phyloP scores from a whole-genome alignment of 2,329 filamentous ascomycete genomes.

The Dothidotthia symphoricarpi region DNA sequence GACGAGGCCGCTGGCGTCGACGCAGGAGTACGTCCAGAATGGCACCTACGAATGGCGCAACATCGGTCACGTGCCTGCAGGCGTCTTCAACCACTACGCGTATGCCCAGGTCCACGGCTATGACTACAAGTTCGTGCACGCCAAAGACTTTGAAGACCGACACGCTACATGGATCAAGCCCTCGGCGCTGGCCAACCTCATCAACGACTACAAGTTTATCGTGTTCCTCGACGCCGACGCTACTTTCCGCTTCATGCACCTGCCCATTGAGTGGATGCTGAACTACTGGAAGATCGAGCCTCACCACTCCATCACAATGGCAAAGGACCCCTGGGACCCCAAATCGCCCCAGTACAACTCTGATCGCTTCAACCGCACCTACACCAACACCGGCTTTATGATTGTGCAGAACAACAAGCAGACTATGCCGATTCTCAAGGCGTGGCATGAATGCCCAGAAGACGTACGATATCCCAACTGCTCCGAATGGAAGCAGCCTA shows the following conservation, averaged over 20 bases:
- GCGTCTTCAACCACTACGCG: constrained; percentile 41
- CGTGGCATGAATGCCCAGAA: constrained; percentile 48
- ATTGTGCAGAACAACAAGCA: constrained; percentile 53
- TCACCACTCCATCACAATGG: constrained; percentile 47
- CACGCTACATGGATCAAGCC: constrained; percentile 52
- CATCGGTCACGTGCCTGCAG: constrained; percentile 38
- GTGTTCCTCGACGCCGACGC: constrained; percentile 53
- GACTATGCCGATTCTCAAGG: constrained; percentile 51
- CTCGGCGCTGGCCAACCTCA: constrained; percentile 37
- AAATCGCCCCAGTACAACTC: constrained; percentile 41
- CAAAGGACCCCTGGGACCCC: constrained; percentile 44
- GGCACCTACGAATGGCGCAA: constrained; percentile 40
- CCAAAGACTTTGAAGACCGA: constrained; percentile 42
- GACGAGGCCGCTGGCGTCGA: constrained; percentile 35
- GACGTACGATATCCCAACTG: constrained; percentile 38
- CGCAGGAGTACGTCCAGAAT: constrained; percentile 26
- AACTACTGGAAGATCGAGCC: constrained; percentile 50
- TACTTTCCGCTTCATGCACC: constrained; percentile 47
- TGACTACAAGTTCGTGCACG: constrained; percentile 50
- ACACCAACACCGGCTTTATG: constrained; percentile 57
- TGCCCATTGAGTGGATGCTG: constrained; percentile 53
- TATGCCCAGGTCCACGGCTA: constrained; percentile 50
- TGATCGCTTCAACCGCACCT: constrained; percentile 44
- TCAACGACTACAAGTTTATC: constrained; percentile 46
- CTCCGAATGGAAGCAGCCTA: constrained; percentile 40